Conservation (phyloP, 176 grass and related monocot species). For the Zea luxurians region DNA sequence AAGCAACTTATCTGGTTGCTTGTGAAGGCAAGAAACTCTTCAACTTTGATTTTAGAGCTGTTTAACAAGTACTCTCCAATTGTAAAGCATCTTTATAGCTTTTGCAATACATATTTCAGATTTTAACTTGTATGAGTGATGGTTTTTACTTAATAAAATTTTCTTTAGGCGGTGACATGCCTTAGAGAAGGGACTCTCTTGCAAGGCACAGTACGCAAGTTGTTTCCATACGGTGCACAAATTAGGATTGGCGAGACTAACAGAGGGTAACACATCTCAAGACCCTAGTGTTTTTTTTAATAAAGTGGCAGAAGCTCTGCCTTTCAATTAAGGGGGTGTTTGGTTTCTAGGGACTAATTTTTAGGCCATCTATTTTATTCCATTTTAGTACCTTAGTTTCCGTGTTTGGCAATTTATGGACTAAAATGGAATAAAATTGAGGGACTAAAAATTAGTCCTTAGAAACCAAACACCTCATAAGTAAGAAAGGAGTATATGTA, state of each 20-base stretch:
- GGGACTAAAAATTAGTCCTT: too few relatives aligned
- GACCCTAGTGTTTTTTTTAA: background rate
- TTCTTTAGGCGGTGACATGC: constrained; percentile 58
- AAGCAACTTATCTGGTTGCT: constrained; percentile 2
- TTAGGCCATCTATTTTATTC: too few relatives aligned
- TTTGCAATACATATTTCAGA: background rate
- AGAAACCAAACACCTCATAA: too few relatives aligned
- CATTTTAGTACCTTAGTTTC: too few relatives aligned
- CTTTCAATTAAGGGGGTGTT: too few relatives aligned
- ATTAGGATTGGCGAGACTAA: constrained; percentile 76
- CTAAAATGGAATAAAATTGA: too few relatives aligned
- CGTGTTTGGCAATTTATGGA: too few relatives aligned
- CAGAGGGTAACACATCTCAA: constrained; percentile 58
- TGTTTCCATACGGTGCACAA: constrained; percentile 83
- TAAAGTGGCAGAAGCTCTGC: too few relatives aligned
- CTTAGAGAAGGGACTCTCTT: constrained; percentile 81
- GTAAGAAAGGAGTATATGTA: too few relatives aligned
- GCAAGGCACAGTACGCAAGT: constrained; percentile 71
- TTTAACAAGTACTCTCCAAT: background rate
- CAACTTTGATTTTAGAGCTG: background rate
- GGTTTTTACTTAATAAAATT: background rate
- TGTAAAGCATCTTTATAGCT: background rate
- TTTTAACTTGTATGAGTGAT: constrained; percentile 13
- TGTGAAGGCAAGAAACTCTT: background rate
- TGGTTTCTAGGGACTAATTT: too few relatives aligned